Conservation (phyloP, 176 grass and related monocot species). For the Avena atlantica region DNA sequence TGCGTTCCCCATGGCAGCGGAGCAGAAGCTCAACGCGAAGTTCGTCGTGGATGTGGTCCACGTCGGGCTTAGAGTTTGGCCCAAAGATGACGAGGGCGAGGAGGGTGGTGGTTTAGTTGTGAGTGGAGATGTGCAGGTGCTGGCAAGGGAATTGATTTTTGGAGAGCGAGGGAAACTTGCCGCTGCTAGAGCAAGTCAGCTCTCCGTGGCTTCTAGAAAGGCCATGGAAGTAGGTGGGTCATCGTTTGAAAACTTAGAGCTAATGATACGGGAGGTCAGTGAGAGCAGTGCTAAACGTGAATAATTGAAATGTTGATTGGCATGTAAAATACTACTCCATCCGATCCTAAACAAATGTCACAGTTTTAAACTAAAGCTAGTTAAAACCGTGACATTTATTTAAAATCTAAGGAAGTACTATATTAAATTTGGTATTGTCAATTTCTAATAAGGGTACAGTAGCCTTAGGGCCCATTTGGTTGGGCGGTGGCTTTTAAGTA, state of each 20-base stretch:
- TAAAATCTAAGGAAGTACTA: too few relatives aligned
- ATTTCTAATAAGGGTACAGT: too few relatives aligned
- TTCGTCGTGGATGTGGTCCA: not conserved
- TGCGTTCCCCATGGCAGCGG: not conserved
- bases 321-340: too few relatives aligned
- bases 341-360: too few relatives aligned
- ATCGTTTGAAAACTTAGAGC: slow-evolving; percentile 33
- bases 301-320: too few relatives aligned
- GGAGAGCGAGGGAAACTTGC: slow-evolving; percentile 43
- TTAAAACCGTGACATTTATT: too few relatives aligned
- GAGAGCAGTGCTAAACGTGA: too few relatives aligned
- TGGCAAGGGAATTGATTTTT: slow-evolving; percentile 37
- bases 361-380: too few relatives aligned
- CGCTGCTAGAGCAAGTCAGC: slow-evolving; percentile 17
- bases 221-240: slow-evolving; percentile 47
- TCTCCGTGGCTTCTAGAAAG: not conserved
- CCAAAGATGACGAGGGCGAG: not conserved
- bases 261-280: slow-evolving; percentile 42
- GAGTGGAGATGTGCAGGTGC: slow-evolving; percentile 27
- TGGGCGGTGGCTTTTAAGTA: too few relatives aligned
- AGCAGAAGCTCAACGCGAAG: not conserved
- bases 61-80: not conserved
- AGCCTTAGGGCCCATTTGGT: too few relatives aligned
- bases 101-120: slow-evolving; percentile 1
- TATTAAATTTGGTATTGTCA: too few relatives aligned